Evolutionary conservation across 148 eudicot genomes (phyloP), one percentile per base, ranked within the genome.

Genomic region (Persicaria maculosa): DNA sequence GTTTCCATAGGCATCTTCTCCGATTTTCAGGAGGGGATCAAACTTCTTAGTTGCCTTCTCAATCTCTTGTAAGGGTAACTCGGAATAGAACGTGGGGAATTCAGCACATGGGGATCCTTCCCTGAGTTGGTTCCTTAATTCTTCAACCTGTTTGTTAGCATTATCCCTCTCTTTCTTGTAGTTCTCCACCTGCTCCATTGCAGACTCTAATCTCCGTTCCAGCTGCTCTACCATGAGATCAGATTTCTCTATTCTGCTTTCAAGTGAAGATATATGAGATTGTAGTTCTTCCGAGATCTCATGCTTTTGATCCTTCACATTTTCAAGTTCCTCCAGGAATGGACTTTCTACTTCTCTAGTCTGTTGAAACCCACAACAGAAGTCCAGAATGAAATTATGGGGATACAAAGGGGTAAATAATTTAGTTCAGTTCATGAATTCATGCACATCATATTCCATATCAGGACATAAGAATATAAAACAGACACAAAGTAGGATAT

Each of bases 1-100:
- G 80, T 70, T 86, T 20, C 92, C 97, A 78, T 88, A 88, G 50
- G 92, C 92, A 59, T 95, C 96, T 86, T 92, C 93, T 59, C 92
- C 91, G 45, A 92, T 87, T 85, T 87, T 92, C 82, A 84, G 78
- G 55, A 85, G 84, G 53, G 74, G 81, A 76, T 89, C 84, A 72
- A 92, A 92, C 70, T 70, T 25, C 46, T 65, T 72, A 31, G 98
- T 95, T 11, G 92, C 93, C 75, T 84, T 86, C 79, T 88, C 81
- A 75, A 95, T 85, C 61, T 92, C 98, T 5, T 75, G 82, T 79
- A 85, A 86, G 71, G 87, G 86, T 74, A 90, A 83, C 55, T 82
- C 89, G 2, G 88, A 76, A 74, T 80, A 88, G 85, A 81, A 84
- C 59, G 44, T 78, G 59, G 91, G 81, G 22, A 40, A 22, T 43